Conservation (phyloP, 2,329 filamentous ascomycete species). For the Arthrobotrys entomopaga region DNA sequence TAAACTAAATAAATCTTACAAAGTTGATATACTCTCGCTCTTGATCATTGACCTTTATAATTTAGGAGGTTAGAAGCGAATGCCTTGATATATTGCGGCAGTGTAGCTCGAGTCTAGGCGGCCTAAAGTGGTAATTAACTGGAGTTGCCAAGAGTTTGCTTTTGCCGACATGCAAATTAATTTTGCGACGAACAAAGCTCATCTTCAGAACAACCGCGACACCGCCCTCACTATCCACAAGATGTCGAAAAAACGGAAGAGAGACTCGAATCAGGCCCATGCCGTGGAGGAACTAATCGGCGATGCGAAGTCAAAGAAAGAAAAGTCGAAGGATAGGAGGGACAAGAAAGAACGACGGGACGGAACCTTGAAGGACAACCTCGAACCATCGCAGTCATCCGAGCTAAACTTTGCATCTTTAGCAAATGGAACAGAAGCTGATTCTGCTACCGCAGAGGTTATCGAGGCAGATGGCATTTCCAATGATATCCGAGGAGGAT, state of each 20-base stretch:
- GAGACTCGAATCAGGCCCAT: slow-evolving; percentile 16
- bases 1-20: too few species aligned
- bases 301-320: slow-evolving; percentile 2
- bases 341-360: slow-evolving; percentile 4
- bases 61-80: too few species aligned
- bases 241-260: slow-evolving; percentile 55
- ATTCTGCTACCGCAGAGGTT: background rate
- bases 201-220: slow-evolving; percentile 4
- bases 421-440: slow-evolving; percentile 4
- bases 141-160: background rate
- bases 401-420: slow-evolving; percentile 27
- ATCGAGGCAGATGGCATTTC: background rate
- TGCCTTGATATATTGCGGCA: too few species aligned
- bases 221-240: slow-evolving; percentile 15
- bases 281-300: background rate
- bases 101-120: too few species aligned
- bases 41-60: too few species aligned
- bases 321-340: slow-evolving; percentile 13
- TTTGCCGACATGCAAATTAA: slow-evolving; percentile 1
- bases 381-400: background rate
- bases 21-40: too few species aligned
- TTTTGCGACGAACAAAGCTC: slow-evolving; percentile 32
- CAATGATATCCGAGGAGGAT: background rate
- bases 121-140: too few species aligned
- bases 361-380: background rate